Evolutionary conservation across 2,329 filamentous ascomycete genomes (phyloP).

Genomic region (Cladosporium sp.): DNA sequence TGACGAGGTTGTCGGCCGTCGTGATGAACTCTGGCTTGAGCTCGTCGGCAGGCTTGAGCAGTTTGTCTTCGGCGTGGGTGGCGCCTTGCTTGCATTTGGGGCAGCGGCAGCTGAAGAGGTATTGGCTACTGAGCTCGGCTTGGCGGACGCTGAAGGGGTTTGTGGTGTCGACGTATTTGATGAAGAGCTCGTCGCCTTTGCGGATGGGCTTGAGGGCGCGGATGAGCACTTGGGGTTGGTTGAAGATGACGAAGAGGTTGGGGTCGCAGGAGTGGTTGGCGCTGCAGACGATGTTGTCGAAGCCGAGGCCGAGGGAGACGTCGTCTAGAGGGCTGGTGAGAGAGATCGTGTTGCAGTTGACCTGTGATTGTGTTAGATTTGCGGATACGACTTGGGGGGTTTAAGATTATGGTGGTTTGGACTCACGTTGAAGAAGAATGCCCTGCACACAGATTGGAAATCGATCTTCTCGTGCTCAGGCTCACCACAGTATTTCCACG

Average conservation of each 20-base stretch:
- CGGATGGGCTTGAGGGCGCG: conserved; percentile 55
- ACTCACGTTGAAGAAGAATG: conserved; percentile 26
- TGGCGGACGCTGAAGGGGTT: conserved; percentile 53
- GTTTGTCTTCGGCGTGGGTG: conserved; percentile 44
- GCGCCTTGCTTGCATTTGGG: conserved; percentile 48
- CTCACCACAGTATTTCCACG: conserved; percentile 52
- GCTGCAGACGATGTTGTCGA: conserved; percentile 56
- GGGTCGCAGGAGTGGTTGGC: conserved; percentile 65
- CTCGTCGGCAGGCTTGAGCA: conserved; percentile 36
- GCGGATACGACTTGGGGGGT: neutral
- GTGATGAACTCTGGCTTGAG: conserved; percentile 27
- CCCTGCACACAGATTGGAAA: conserved; percentile 22
- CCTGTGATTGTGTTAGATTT: conserved; percentile 36
- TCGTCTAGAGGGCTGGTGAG: conserved; percentile 57
- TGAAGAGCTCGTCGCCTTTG: conserved; percentile 58
- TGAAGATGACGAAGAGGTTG: conserved; percentile 60
- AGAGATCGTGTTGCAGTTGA: conserved; percentile 60
- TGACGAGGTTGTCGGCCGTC: conserved; percentile 25
- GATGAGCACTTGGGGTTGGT: conserved; percentile 52
- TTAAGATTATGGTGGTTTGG: neutral
- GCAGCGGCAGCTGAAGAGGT: conserved; percentile 61
- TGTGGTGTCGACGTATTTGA: conserved; percentile 62
- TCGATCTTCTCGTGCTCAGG: conserved; percentile 28
- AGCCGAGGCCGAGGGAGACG: conserved; percentile 55
- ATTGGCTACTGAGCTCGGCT: conserved; percentile 53